Base-by-base conservation (phyloP, 441 rosid genomes). In the Euphorbia schlechtendalii region DNA sequence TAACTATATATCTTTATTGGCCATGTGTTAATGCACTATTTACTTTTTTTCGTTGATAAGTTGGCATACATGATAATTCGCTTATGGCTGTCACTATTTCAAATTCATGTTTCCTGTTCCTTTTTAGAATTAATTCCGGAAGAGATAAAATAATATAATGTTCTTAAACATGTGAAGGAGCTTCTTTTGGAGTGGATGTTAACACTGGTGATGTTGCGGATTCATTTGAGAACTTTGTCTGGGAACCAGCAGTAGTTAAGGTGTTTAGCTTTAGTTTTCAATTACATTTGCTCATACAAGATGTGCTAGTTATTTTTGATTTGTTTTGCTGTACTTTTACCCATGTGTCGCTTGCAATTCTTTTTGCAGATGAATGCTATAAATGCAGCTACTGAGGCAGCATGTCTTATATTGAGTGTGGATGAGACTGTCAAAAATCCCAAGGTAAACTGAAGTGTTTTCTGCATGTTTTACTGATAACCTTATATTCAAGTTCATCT, bases 241-340 rank as follows among this genome's bases (percentile, higher is more conserved):
- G 99, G 99, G 99, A 95, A 65, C 99, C 99, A 71, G 84, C 99
- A 14, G 97, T 92, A 62, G 99, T 95, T 5, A 89, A 92, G 98
- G 99, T 89, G 58, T 22, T 17, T 30, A 64, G 59, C 28, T 51
- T 65, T 12, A 11, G 66, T 51, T 49, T 68, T 59, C 13, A 6
- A n/a, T 41, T 25, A 27, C 18, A 68, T 41, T 20, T 53, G 14
- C 38, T 8, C 2, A 22, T 53, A 25, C 5, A 59, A 40, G 4
- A 9, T 40, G 13, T 3, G 11, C 11, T 1, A 3, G 11, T 9
- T 40, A 40, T 40, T 32, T 32, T 6, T 32, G 3, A 2, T 32
- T 32, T 32, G 32, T 32, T 53, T 4, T 51, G 38, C 61, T 12
- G 17, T 22, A 22, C 4, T 56, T 7, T 56, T 73, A 59, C 61